These are phyloP conservation scores for Tylopilus sp. DNA, from an alignment of 1,284 basidiomycete genomes.

Conservation along the genomic window DNA sequence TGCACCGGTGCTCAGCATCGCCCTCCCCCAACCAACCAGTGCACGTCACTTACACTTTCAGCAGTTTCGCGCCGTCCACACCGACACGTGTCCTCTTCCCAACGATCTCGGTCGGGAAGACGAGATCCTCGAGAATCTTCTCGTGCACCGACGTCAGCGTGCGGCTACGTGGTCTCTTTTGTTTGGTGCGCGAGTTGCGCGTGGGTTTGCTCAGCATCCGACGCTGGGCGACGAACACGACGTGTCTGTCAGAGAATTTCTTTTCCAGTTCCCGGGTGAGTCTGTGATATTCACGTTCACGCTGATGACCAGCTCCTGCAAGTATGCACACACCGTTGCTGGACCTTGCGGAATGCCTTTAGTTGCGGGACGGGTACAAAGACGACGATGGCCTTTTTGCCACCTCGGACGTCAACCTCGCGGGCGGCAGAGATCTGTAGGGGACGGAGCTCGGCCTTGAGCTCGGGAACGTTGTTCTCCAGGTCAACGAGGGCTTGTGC, in stretches of 20 bases:
- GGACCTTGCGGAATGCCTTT: constrained; percentile 99
- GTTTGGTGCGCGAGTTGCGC: constrained; percentile 87
- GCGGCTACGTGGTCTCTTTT: constrained; percentile 96
- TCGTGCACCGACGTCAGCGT: constrained; percentile 98
- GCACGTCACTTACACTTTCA: constrained; percentile 81
- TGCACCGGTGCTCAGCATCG: constrained; percentile 38
- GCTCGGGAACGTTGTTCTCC: constrained; percentile 96
- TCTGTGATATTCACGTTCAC: constrained; percentile 47
- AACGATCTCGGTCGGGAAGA: constrained; percentile 98
- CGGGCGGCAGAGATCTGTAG: constrained; percentile 98
- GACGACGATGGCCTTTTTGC: constrained; percentile 99
- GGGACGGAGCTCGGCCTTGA: constrained; percentile 93
- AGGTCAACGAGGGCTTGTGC: constrained; percentile 98
- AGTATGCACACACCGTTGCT: constrained; percentile 76
- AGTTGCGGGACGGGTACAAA: constrained; percentile 98
- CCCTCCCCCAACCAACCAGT: constrained; percentile 11
- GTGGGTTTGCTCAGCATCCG: constrained; percentile 98
- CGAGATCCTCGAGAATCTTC: constrained; percentile 97
- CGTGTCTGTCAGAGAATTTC: constrained; percentile 99
- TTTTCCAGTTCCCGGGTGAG: constrained; percentile 99
- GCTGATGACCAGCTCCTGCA: not conserved
- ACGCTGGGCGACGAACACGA: constrained; percentile 98
- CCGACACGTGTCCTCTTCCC: constrained; percentile 95
- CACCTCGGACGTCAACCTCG: constrained; percentile 98
- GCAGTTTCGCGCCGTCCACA: constrained; percentile 87